Base-by-base conservation (phyloP, 2,329 filamentous ascomycete species). In the Ophiostoma fasciatum region DNA sequence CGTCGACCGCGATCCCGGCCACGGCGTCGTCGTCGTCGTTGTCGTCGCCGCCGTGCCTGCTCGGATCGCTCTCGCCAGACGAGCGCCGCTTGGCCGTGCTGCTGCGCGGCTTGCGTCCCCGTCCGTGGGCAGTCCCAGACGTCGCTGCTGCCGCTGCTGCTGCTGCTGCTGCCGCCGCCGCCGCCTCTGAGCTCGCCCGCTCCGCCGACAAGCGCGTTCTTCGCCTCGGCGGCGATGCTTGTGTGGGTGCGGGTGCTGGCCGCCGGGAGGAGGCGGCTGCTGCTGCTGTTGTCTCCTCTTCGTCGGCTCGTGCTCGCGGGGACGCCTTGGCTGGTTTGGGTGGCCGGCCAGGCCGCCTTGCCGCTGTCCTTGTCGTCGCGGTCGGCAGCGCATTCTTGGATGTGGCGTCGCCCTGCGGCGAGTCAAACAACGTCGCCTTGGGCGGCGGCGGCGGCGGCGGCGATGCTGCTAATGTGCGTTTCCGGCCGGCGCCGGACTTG, bases 41-140 rank as follows among this genome's bases (percentile, higher is more conserved):
- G 18, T 33, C 33, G 8, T 32, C 27, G 17, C 25, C 30, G 9
- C 15, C 19, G 33, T n/a, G n/a, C n/a, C n/a, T n/a, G n/a, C n/a
- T n/a, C n/a, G n/a, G n/a, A n/a, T n/a, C n/a, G n/a, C 27, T 43
- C 38, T 30, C 56, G 1, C 28, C 38, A 4, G 12, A 12, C 3
- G 15, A 20, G 8, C 34, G 38, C 35, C 38, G 27, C 31, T 36
- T 40, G 7, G 35, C 35, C 11, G 39, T 41, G 58, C 17, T 61
- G 61, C 23, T 51, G 49, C 2, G 61, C 63, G 23, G 56, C 51
- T 46, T 64, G 63, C 46, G 62, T 60, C 46, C 53, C 64, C 47
- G 58, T 59, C 40, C 59, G 57, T 37, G 39, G 36, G 37, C 23
- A 8, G 22, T 12, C 3, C 23, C 29, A 25, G 37, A 17, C 20